These are phyloP conservation scores for Epichloe sibirici DNA, from an alignment of 2,329 filamentous ascomycete species.

Conservation along the genomic window DNA sequence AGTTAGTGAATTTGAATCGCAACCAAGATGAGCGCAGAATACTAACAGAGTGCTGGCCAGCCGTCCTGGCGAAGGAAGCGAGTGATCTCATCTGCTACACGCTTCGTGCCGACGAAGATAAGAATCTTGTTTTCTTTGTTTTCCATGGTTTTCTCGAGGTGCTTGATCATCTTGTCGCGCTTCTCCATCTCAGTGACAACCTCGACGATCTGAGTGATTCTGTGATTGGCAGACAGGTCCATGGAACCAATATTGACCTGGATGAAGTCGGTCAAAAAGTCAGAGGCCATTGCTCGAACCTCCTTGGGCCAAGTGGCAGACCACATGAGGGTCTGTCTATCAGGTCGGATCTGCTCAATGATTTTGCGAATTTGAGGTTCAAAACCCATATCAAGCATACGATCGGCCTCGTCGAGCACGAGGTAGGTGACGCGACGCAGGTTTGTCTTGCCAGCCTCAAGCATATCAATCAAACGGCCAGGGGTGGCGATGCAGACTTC, in stretches of 20 bases:
- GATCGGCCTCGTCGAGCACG: slow-evolving; percentile 96
- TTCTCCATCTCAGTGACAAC: slow-evolving; percentile 95
- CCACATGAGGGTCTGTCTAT: slow-evolving; percentile 99
- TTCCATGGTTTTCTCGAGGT: slow-evolving; percentile 96
- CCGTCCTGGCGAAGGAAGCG: slow-evolving; percentile 94
- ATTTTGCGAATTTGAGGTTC: slow-evolving; percentile 99
- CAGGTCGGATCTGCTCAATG: slow-evolving; percentile 90
- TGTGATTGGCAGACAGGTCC: slow-evolving; percentile 92
- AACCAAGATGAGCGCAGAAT: slow-evolving; percentile 20
- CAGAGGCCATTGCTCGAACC: slow-evolving; percentile 78
- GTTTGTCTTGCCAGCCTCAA: slow-evolving; percentile 96
- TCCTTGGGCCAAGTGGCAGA: slow-evolving; percentile 99
- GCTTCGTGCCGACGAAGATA: slow-evolving; percentile 88
- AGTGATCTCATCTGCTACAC: slow-evolving; percentile 95
- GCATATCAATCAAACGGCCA: slow-evolving; percentile 95
- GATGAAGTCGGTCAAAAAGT: slow-evolving; percentile 92
- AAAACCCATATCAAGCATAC: slow-evolving; percentile 99
- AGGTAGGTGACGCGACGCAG: slow-evolving; percentile 95
- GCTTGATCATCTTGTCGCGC: slow-evolving; percentile 93
- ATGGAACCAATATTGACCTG: slow-evolving; percentile 98
- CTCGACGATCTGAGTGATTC: slow-evolving; percentile 95
- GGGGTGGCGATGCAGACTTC: slow-evolving; percentile 98
- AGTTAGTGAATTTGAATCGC: slow-evolving; percentile 19
- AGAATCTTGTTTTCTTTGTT: slow-evolving; percentile 90
- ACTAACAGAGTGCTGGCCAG: slow-evolving; percentile 90